Conservation (phyloP, 1,284 basidiomycete species). For the Puccinia coronata region DNA sequence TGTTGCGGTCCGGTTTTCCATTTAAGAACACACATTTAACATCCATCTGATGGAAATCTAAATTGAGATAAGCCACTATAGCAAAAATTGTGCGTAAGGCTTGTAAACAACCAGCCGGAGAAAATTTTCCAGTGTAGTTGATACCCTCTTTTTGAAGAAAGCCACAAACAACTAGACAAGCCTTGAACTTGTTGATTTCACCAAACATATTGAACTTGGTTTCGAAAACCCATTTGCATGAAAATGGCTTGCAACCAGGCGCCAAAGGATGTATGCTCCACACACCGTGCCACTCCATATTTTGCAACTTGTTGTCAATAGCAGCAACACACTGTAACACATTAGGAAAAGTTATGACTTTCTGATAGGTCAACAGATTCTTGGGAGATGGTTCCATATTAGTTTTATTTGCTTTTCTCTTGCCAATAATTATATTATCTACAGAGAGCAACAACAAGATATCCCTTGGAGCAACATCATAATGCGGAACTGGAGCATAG, state of each 20-base stretch:
- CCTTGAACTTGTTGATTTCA: constrained; percentile 9
- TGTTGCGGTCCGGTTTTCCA: neutral
- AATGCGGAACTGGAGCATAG: neutral
- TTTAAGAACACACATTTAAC: constrained; percentile 25
- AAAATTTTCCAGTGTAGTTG: neutral
- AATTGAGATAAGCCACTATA: neutral
- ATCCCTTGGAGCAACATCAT: neutral
- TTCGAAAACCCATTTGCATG: constrained; percentile 32
- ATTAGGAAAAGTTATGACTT: neutral
- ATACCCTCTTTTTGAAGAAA: constrained; percentile 42
- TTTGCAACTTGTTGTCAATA: neutral
- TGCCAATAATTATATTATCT: neutral
- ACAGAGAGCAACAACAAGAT: neutral
- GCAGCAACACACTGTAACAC: neutral
- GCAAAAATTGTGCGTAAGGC: neutral
- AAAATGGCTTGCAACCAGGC: neutral
- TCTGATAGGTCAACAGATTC: neutral
- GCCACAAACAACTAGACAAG: constrained; percentile 8
- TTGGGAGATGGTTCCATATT: neutral
- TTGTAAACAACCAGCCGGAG: neutral
- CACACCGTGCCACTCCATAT: neutral
- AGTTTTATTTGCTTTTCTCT: neutral
- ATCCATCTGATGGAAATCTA: constrained; percentile 20
- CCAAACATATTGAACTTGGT: constrained; percentile 14
- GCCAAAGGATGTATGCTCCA: neutral